Evolutionary conservation across 257 asterid genomes (phyloP), one percentile per base, ranked within the genome.

Genomic region (Coffea eugenioides): DNA sequence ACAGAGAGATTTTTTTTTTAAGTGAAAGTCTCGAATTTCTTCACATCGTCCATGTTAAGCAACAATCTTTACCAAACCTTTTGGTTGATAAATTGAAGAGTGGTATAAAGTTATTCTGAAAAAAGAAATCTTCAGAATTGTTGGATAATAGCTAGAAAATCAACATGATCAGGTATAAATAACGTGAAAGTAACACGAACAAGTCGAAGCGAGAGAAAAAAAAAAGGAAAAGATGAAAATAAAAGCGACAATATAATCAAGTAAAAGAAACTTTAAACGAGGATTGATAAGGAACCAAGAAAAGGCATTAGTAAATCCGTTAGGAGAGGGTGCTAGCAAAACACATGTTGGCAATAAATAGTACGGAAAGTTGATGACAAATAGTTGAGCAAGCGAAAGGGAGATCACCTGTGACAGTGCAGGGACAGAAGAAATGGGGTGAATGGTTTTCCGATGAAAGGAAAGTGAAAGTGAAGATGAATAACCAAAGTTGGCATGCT

Each of bases 391-490:
- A 2, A 41, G 52, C 20, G 5, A 74, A 41, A 69, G 34, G 54
- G 61, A 75, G 8, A 86, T 91, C 93, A 86, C 68, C 68, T 62
- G 76, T 56, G 80, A 80, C 68, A 49, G 78, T 78, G 82, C 73
- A 76, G 89, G n/a, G 70, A 82, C 66, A 15, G 88, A 79, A 80
- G 83, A 75, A 84, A 87, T 69, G 21, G 92, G 84, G 14, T 31
- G 88, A 77, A 51, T n/a, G 62, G 9, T 20, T 71, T 77, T 87
- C 45, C 77, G 68, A 31, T 56, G 80, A 71, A 77, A 54, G 13
- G 91, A 85, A 48, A 77, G 75, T 0, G 91, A 85, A 48, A 77
- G 75, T 0, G 80, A 71, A 69, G 54, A 43, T 21, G 49, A 69
- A 64, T 77, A 73, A 16, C 86, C 80, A 78, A 70, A 10, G n/a